phyloP scores from a whole-genome alignment of 148 eudicot species.

The Persicaria maculosa region DNA sequence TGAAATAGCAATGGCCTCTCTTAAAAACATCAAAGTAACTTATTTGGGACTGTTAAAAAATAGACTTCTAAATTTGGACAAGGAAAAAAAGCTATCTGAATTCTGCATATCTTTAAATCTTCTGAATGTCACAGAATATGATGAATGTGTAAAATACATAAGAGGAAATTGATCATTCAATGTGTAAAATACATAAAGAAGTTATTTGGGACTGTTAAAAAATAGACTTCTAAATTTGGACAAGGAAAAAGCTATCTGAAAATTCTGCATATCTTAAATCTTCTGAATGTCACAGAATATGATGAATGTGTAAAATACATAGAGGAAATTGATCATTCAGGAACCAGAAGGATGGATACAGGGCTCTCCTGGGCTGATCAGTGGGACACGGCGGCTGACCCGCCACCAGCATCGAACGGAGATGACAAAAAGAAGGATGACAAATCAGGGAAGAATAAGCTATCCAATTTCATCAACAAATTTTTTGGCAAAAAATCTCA shows the following conservation, averaged over 20 bases:
- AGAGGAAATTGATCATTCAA: background rate
- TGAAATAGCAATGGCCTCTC: background rate
- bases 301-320: no score
- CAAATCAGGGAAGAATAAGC: constrained; percentile 31
- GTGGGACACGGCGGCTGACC: constrained; percentile 61
- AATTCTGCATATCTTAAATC: background rate
- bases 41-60: background rate
- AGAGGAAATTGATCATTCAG: background rate
- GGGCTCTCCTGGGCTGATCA: constrained; percentile 88
- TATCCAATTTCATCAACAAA: constrained; percentile 43
- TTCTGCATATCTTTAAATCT: background rate
- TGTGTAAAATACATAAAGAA: no score
- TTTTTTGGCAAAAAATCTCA: constrained; percentile 48
- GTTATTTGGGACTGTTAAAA: background rate
- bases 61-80: constrained; percentile 2
- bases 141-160: background rate
- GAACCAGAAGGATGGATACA: constrained; percentile 37
- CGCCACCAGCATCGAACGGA: constrained; percentile 23
- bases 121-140: background rate
- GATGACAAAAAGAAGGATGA: constrained; percentile 37
- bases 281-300: background rate
- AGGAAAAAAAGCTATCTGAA: constrained; percentile 4
- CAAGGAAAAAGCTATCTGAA: constrained; percentile 3
- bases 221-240: constrained; percentile 5
- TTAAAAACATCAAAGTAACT: background rate